Evolutionary conservation across 83 land plant species (phyloP), one percentile per base, ranked within the genome.

Genomic region (Thuja plicata): DNA sequence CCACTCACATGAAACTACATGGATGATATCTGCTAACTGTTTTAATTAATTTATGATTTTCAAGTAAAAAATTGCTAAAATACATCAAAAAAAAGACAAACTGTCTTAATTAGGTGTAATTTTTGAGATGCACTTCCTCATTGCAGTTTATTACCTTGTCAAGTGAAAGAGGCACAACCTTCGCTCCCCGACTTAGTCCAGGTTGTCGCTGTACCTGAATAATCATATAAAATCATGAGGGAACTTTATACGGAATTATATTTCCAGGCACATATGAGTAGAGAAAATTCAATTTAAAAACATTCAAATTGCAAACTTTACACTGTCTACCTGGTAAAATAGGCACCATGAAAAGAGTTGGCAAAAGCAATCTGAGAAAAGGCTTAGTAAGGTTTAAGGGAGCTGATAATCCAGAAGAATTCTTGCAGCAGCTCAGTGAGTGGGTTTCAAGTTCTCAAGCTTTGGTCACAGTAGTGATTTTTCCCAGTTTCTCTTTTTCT

Each of bases 141-240:
- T 46, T 52, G 45, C 85, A 83, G 52, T 48, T 27, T 45, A 37
- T 62, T 86, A 95, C 96, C 96, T 95, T 95, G 70, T 95, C 96
- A 73, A 95, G 96, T 35, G 92, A 88, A 62, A 95, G 92, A 19
- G 96, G 95, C 50, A 95, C 95, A 60, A 95, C 95, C 89, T 90
- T 94, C 3, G 94, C 93, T 19, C 90, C 91, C 70, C 90, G 89
- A 38, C 93, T 85, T 32, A 95, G 55, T 8, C 91, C 93, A 60
- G 91, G 92, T 80, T 87, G 95, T 83, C 95, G 88, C 82, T 87
- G 90, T 43, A 93, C 97, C 96, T 95, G 81, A 19, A 30, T 38
- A 46, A 73, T 40, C 87, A 86, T 83, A 27, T 6, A 27, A 45
- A 19, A 30, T 41, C 32, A 46, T 83, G 48, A 83, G 55, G 35